Conservation (phyloP, 768 basidiomycete species). For the Gloeophyllum trabeum region DNA sequence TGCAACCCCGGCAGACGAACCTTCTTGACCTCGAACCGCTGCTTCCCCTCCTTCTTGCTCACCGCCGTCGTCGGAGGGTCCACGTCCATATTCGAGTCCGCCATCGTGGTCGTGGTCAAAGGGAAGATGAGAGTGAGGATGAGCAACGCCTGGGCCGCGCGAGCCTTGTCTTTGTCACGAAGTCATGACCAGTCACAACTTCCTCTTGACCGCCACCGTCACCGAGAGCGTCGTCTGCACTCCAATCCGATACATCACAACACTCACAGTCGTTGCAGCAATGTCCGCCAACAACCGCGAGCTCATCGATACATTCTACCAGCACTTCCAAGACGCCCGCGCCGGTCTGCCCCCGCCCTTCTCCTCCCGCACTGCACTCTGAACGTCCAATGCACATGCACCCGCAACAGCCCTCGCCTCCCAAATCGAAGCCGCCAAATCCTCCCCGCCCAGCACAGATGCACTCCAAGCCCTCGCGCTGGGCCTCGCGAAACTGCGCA, state of each 20-base stretch:
- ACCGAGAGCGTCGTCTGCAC: no score
- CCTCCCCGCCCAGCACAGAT: no score
- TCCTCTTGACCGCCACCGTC: no score
- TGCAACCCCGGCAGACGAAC: conserved; percentile 42
- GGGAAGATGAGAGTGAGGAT: neutral
- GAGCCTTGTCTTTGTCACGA: neutral
- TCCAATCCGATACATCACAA: no score
- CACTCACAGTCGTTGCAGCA: conserved; percentile 12
- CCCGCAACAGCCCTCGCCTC: no score
- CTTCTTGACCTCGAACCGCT: conserved; percentile 98
- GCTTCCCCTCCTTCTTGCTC: conserved; percentile 54
- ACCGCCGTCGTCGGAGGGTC: conserved; percentile 38
- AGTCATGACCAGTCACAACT: no score
- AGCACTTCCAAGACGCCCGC: conserved; percentile 36
- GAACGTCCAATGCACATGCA: no score
- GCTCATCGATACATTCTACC: conserved; percentile 39
- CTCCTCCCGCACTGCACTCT: conserved; percentile 1
- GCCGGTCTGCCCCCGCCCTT: conserved; percentile 30
- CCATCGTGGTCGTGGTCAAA: conserved; percentile 22
- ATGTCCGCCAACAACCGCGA: conserved; percentile 20
- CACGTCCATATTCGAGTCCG: conserved; percentile 51
- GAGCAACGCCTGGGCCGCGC: neutral
- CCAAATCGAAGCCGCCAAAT: no score
- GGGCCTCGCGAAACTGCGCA: conserved; percentile 48
- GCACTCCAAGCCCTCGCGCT: conserved; percentile 30